phyloP scores from a whole-genome alignment of 371 early-diverging fungal genomes.

The Mortierella sp. region DNA sequence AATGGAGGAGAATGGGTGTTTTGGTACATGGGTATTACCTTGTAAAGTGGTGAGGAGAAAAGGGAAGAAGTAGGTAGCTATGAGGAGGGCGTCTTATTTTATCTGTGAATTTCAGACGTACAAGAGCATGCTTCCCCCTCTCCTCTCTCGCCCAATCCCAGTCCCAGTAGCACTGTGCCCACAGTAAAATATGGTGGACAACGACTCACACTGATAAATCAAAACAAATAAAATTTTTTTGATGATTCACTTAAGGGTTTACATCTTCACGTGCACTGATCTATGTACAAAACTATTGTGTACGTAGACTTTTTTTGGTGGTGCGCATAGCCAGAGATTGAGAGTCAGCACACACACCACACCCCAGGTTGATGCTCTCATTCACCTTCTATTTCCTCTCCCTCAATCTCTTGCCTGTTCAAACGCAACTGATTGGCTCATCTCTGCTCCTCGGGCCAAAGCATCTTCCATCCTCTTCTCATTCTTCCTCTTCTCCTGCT shows the following conservation, averaged over 20 bases:
- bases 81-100: conserved; percentile 11
- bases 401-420: neutral
- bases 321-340: no score
- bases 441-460: neutral
- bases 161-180: no score
- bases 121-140: no score
- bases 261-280: neutral
- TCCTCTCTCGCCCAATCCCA: no score
- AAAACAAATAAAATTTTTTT: conserved; percentile 23
- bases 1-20: no score
- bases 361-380: neutral
- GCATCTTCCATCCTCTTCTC: neutral
- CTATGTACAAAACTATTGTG: no score
- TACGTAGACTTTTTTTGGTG: no score
- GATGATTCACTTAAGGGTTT: conserved; percentile 9
- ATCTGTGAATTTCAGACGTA: conserved; percentile 1
- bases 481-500: neutral
- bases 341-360: no score
- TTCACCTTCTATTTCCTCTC: neutral
- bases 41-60: conserved; percentile 45
- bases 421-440: neutral
- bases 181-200: no score
- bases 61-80: conserved; percentile 28
- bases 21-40: conserved; percentile 22
- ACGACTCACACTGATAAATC: neutral